Evolutionary conservation across 2,329 filamentous ascomycete species (phyloP).

Genomic region (Colletotrichum karsti): DNA sequence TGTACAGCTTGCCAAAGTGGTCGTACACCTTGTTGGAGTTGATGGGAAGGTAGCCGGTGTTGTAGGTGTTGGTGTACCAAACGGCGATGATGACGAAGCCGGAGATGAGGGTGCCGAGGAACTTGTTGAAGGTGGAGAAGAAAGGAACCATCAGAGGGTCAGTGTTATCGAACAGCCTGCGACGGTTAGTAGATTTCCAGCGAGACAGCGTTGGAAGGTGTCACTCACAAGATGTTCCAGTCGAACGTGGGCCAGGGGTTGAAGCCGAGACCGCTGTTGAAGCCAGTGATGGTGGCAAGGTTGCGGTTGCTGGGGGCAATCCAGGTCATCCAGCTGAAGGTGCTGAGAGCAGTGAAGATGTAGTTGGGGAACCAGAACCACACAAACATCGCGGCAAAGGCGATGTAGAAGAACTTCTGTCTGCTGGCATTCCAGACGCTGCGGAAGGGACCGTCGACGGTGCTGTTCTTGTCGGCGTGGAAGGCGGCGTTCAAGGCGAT

Average conservation of each 20-base stretch:
- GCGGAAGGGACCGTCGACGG: slow-evolving; percentile 40
- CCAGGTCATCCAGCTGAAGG: slow-evolving; percentile 58
- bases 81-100: slow-evolving; percentile 63
- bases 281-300: slow-evolving; percentile 38
- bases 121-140: slow-evolving; percentile 69
- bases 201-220: no score
- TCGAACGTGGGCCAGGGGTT: slow-evolving; percentile 40
- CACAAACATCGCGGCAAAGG: slow-evolving; percentile 52
- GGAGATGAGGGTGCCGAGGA: slow-evolving; percentile 64
- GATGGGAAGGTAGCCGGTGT: slow-evolving; percentile 62
- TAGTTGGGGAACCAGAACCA: slow-evolving; percentile 59
- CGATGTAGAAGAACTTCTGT: slow-evolving; percentile 49
- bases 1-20: slow-evolving; percentile 56
- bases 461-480: slow-evolving; percentile 43
- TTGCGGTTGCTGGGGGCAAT: slow-evolving; percentile 47
- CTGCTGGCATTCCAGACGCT: slow-evolving; percentile 44
- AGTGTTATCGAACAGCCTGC: slow-evolving; percentile 33
- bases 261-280: slow-evolving; percentile 39
- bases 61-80: slow-evolving; percentile 68
- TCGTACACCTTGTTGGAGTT: slow-evolving; percentile 61
- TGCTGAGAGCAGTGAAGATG: slow-evolving; percentile 50
- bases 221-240: slow-evolving; percentile 36
- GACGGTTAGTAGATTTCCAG: background rate
- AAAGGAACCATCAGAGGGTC: slow-evolving; percentile 58
- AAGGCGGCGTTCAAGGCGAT: slow-evolving; percentile 52